Conservation (phyloP, 2,329 filamentous ascomycete genomes). For the Didymella exigua region DNA sequence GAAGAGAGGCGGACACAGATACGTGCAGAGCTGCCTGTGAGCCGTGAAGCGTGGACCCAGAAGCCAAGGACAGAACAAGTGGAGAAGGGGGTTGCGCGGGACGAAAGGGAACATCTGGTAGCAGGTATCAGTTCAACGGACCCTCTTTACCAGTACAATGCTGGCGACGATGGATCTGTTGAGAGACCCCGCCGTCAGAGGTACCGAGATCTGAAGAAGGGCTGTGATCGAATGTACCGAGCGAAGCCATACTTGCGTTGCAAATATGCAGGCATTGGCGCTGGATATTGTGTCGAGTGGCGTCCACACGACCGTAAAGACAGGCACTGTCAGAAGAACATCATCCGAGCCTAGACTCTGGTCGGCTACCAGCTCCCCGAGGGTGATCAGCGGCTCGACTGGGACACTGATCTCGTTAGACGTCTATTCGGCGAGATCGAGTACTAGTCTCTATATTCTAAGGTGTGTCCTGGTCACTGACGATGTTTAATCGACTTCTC, state of each 20-base stretch:
- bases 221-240: conserved; percentile 73
- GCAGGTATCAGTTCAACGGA: neutral
- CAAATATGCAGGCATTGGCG: conserved; percentile 90
- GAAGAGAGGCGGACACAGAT: neutral
- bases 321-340: conserved; percentile 65
- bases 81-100: neutral
- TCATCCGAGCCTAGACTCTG: neutral
- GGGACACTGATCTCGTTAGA: conserved; percentile 34
- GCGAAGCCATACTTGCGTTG: conserved; percentile 94
- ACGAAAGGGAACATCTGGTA: neutral
- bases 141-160: neutral
- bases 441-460: neutral
- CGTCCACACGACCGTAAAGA: conserved; percentile 97
- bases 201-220: conserved; percentile 99
- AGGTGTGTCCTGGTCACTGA: neutral
- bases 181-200: conserved; percentile 75
- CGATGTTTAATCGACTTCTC: neutral
- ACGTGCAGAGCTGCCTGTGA: neutral
- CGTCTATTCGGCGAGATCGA: conserved; percentile 31
- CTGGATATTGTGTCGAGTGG: conserved; percentile 94
- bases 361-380: conserved; percentile 18
- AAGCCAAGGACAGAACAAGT: neutral
- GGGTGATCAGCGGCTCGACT: conserved; percentile 26
- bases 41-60: neutral
- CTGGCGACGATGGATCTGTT: neutral